Percentiles rank a stretch among this genome's conserved stretches.
Evolutionary conservation across 1,284 basidiomycete species (phyloP).

Genomic region (Papiliotrema nemorosa): DNA sequence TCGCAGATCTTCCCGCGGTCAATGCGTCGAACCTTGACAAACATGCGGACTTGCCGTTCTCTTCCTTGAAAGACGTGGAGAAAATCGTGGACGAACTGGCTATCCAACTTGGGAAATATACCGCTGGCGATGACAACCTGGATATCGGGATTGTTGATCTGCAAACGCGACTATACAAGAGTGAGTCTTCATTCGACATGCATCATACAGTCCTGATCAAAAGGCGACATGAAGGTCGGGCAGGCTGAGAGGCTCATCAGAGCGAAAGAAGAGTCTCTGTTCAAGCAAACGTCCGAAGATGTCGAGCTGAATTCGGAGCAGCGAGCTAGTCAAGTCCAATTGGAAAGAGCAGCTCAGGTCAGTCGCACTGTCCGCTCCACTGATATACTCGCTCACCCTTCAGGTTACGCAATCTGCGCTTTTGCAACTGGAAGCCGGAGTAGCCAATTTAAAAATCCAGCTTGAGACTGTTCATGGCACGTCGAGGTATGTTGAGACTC

Average conservation of each 20-base stretch:
- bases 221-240: conserved; percentile 51
- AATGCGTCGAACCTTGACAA: conserved; percentile 33
- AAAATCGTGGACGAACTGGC: conserved; percentile 25
- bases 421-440: conserved; percentile 42
- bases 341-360: conserved; percentile 28
- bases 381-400: too few species aligned
- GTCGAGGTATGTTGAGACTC: too few species aligned
- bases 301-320: conserved; percentile 55
- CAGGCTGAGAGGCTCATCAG: conserved; percentile 52
- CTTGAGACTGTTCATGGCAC: conserved; percentile 7
- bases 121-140: conserved; percentile 15
- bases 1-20: conserved; percentile 15
- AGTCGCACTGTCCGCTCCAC: too few species aligned
- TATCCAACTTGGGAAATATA: conserved; percentile 32
- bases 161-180: conserved; percentile 51
- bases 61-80: conserved; percentile 27
- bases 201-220: too few species aligned
- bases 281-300: conserved; percentile 51
- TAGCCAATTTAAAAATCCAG: conserved; percentile 37
- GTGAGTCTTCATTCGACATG: conserved; percentile 40
- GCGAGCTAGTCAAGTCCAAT: conserved; percentile 49
- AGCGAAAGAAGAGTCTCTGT: conserved; percentile 51
- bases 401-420: conserved; percentile 48
- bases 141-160: conserved; percentile 48
- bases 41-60: conserved; percentile 32